Evolutionary conservation across 495 filamentous ascomycete genomes (phyloP), one percentile per base, ranked within the genome.

Genomic region (Podospora australis): DNA sequence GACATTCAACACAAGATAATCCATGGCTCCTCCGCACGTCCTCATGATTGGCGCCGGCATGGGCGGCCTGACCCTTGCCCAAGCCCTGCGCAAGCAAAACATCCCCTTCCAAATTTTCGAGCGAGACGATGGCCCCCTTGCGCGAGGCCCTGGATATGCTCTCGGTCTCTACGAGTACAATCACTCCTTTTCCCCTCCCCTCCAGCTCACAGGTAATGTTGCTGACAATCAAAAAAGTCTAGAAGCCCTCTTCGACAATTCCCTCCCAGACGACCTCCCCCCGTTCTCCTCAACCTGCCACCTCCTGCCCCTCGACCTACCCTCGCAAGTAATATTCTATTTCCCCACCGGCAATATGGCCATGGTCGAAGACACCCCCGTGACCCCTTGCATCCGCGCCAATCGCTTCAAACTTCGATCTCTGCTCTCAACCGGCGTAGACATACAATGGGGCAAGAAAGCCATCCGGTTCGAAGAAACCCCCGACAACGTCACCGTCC

Each of bases 101-200:
- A 71, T 78, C 30, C 63, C 69, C 2, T 77, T 74, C 61, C 62
- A 66, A 40, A 56, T 79, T 46, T 78, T 71, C 39, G 75, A 78
- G 46, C 52, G 59, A 13, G 55, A 67, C 44, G 42, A 50, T 4
- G 48, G 50, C 8, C 39, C 72, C n/a, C 46, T 65, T 21, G 44
- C 62, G 4, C 69, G 70, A 11, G 43, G 56, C 2, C 60, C 71
- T 10, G 77, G 80, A 50, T 82, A 76, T 74, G 73, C 70, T 20
- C 72, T 80, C 53, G 74, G 70, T 2, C 53, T 81, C 19, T 73
- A 81, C 50, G 75, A 73, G 79, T 79, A 64, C 23, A n/a, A 3
- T 28, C 40, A 5, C 20, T 13, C 9, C n/a, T n/a, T 16, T 16
- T 24, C 22, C 20, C 39, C 20, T 48, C 24, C 7, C 38, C 45